These are phyloP conservation scores for Perilla frutescens DNA, from an alignment of 257 asterid species.

Conservation along the genomic window DNA sequence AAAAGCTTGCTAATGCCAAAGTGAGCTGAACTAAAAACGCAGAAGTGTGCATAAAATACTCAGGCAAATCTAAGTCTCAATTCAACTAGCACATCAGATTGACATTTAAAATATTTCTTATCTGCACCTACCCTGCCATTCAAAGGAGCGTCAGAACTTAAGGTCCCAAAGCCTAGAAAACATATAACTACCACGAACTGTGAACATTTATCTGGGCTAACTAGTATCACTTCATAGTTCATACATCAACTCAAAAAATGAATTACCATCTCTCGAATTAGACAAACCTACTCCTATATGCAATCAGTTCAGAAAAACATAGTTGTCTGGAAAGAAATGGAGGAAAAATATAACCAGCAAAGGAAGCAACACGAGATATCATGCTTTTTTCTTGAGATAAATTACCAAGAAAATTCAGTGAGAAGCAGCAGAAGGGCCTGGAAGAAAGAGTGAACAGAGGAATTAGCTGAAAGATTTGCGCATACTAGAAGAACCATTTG, in stretches of 20 bases:
- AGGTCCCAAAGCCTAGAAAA: constrained; percentile 6
- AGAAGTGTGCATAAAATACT: background rate
- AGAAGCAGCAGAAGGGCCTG: no score
- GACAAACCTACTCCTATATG: background rate
- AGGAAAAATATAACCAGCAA: background rate
- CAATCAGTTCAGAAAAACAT: background rate
- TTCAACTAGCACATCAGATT: background rate
- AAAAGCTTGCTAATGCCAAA: background rate
- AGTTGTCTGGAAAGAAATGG: background rate
- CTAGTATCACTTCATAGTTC: background rate
- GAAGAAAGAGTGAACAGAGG: no score
- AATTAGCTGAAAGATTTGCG: no score
- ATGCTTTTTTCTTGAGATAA: no score
- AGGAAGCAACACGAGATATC: constrained; percentile 20
- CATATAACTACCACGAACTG: background rate
- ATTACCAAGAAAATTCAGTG: no score
- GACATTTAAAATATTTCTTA: background rate
- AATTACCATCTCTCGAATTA: background rate
- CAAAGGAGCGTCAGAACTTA: constrained; percentile 13
- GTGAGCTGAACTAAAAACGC: background rate
- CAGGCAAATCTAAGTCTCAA: background rate
- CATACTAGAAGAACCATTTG: constrained; percentile 7
- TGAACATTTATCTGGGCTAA: background rate
- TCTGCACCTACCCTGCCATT: background rate
- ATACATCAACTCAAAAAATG: background rate